Evolutionary conservation across 2,329 filamentous ascomycete genomes (phyloP), one percentile per base, ranked within the genome.

Genomic region (Colletotrichum ledebouriae): DNA sequence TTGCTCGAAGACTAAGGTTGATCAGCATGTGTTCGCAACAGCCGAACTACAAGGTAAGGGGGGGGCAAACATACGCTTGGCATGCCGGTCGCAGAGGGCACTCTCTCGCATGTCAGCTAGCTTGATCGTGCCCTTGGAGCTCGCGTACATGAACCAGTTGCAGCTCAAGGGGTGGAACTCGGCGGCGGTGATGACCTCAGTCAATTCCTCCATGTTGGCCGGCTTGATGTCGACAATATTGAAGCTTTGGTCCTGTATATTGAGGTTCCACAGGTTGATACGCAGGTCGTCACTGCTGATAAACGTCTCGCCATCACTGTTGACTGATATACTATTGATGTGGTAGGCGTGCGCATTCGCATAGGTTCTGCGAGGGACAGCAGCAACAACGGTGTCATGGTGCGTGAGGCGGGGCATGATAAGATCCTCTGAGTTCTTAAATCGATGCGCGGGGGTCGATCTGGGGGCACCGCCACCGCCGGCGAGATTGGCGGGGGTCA

Each of bases 91-190:
- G 77, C 96, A 99, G 59, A 99, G 84, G 34, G 96, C 96, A 76
- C 94, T 97, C 85, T 98, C 92, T 75, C 96, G 90, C 96, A 99
- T 99, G 76, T 99, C 96, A 55, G 96, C 96, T 75, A 99, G 86
- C 83, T 99, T 99, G 83, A 99, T 98, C 41, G 96, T 98, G 70
- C 96, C 96, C 82, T 99, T 99, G 68, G 94, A 98, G 81, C 95
- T 98, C 74, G 96, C 96, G 79, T 98, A 99, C 95, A 99, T 99
- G 84, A 99, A 98, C 94, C 94, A 97, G 82, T 99, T 98, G 87
- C 96, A 99, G 85, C 94, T 97, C 76, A 91, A 86, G 6, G 96
- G 96, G 78, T 99, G 96, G 76, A 99, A 99, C 78, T 99, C 96
- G 61, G 96, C 96, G 47, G 96, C 96, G 12, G 96, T 99, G 77